Evolutionary conservation across 805 yeast species (phyloP).

Genomic region (Suhomyces kilbournensis): DNA sequence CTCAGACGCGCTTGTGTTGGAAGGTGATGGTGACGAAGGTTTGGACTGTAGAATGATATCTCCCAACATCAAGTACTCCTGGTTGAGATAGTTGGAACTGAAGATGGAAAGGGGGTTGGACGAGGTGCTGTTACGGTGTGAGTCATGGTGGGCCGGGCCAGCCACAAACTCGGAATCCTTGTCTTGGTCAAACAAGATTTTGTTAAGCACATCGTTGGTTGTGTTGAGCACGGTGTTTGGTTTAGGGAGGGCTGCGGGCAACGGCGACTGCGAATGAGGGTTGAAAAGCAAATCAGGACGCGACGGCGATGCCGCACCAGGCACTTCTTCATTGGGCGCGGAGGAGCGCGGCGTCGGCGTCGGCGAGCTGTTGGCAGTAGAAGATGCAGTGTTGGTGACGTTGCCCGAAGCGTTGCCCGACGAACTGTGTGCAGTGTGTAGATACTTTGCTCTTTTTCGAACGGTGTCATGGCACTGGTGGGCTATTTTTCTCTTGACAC

Average conservation of each 20-base stretch:
- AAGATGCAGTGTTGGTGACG: not conserved
- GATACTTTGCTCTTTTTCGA: slow-evolving; percentile 48
- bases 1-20: slow-evolving; percentile 21
- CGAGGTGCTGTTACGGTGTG: slow-evolving; percentile 8
- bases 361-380: slow-evolving; percentile 1
- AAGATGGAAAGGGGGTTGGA: slow-evolving; percentile 16
- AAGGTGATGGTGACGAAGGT: slow-evolving; percentile 40
- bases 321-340: not conserved
- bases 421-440: slow-evolving; percentile 7
- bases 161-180: slow-evolving; percentile 12
- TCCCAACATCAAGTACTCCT: slow-evolving; percentile 50
- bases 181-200: slow-evolving; percentile 16
- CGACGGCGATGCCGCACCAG: not conserved
- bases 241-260: not conserved
- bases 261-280: not conserved
- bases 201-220: slow-evolving; percentile 14
- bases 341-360: not conserved
- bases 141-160: not conserved
- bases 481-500: slow-evolving; percentile 58
- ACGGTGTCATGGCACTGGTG: slow-evolving; percentile 57
- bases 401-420: not conserved
- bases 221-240: slow-evolving; percentile 19
- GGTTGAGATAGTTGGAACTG: slow-evolving; percentile 47
- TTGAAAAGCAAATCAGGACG: not conserved
- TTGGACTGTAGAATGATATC: slow-evolving; percentile 44